Conservation (phyloP, 306 rosid genomes). For the Citrullus colocynthis region DNA sequence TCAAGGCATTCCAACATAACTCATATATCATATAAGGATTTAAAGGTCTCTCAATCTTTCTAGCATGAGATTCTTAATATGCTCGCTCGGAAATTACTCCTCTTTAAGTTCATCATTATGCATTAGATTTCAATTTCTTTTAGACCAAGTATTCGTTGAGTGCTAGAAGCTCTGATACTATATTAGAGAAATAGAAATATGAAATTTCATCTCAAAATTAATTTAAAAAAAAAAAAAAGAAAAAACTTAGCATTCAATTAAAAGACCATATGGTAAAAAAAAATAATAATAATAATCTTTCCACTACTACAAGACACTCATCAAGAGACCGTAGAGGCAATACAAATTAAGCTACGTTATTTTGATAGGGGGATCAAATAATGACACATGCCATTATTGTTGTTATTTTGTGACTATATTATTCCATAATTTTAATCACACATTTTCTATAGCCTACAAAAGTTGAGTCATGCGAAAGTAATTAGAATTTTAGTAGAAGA, state of each 20-base stretch:
- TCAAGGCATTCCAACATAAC: too few relatives aligned
- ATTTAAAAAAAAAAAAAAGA: too few relatives aligned
- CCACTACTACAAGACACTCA: neutral
- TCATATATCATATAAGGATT: too few relatives aligned
- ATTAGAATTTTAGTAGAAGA: neutral
- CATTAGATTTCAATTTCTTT: too few relatives aligned
- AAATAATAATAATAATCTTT: neutral
- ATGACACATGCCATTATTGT: neutral
- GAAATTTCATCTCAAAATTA: too few relatives aligned
- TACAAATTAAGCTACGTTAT: neutral
- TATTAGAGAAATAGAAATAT: too few relatives aligned
- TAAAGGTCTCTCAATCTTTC: too few relatives aligned
- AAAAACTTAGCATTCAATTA: neutral
- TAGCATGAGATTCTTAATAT: too few relatives aligned
- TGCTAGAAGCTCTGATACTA: too few relatives aligned
- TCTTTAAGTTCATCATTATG: too few relatives aligned
- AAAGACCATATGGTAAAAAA: neutral
- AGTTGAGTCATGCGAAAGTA: neutral
- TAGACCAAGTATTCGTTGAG: too few relatives aligned
- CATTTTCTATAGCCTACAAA: neutral
- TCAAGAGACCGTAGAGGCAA: neutral
- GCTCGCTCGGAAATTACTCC: too few relatives aligned
- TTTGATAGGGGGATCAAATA: neutral
- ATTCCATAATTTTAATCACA: neutral
- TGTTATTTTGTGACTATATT: neutral